These are phyloP conservation scores for Gentiana dahurica DNA, from an alignment of 257 asterid species.

Conservation along the genomic window DNA sequence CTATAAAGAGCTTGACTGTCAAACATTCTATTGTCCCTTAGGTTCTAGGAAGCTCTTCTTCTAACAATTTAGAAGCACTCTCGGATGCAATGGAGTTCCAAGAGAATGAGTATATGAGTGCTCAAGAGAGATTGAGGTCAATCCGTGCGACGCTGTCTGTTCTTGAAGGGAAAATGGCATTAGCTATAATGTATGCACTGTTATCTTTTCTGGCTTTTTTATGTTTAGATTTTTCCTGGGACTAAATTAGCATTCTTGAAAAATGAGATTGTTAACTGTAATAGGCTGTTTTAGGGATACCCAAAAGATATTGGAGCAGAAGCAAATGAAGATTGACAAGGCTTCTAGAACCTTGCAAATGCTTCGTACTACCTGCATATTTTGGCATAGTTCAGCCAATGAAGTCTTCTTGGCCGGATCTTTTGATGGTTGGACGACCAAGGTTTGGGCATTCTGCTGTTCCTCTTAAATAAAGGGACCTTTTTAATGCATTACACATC, in stretches of 20 bases:
- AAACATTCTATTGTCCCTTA: slow-evolving; percentile 10
- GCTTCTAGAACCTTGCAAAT: slow-evolving; percentile 52
- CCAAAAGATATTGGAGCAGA: slow-evolving; percentile 38
- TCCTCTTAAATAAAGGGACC: not conserved
- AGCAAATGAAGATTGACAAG: slow-evolving; percentile 46
- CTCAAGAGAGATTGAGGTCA: slow-evolving; percentile 57
- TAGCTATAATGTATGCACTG: slow-evolving; percentile 43
- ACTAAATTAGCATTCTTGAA: not conserved
- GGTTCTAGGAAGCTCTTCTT: slow-evolving; percentile 34
- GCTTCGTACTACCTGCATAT: slow-evolving; percentile 49
- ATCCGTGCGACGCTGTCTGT: slow-evolving; percentile 67
- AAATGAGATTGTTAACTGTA: too few relatives aligned
- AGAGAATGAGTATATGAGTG: slow-evolving; percentile 62
- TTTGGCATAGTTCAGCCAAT: slow-evolving; percentile 70
- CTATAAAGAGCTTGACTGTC: too few relatives aligned
- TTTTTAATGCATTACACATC: too few relatives aligned
- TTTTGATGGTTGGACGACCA: slow-evolving; percentile 93
- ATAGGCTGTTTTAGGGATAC: slow-evolving; percentile 39
- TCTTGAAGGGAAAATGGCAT: slow-evolving; percentile 70
- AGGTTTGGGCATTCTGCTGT: slow-evolving; percentile 30
- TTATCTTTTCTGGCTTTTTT: slow-evolving; percentile 5
- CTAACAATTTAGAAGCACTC: slow-evolving; percentile 31
- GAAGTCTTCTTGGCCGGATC: slow-evolving; percentile 79
- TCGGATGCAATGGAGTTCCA: slow-evolving; percentile 79
- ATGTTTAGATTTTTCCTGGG: not conserved